Conservation (phyloP, 2,329 filamentous ascomycete genomes). For the Phaeosphaeriaceae sp. region DNA sequence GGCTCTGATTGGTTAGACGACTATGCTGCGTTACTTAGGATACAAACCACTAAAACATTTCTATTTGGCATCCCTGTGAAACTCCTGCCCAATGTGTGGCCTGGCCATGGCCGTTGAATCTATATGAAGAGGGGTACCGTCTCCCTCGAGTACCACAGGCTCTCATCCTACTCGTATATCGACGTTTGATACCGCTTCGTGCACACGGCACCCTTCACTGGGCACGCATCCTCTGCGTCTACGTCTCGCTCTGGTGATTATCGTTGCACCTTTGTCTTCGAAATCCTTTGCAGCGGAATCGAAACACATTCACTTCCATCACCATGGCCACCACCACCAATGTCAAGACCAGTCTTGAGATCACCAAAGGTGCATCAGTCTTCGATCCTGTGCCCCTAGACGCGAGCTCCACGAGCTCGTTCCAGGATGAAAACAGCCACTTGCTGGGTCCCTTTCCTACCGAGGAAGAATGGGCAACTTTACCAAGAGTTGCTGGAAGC, state of each 20-base stretch:
- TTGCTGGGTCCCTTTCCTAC: conserved; percentile 39
- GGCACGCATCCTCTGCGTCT: no score
- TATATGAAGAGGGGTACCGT: conserved; percentile 16
- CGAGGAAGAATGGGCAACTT: conserved; percentile 44
- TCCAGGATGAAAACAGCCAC: conserved; percentile 24
- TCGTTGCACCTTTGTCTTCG: no score
- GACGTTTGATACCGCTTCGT: conserved; percentile 6
- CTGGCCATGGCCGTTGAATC: conserved; percentile 7
- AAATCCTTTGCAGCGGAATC: no score
- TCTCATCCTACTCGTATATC: conserved; percentile 11
- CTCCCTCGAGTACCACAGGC: conserved; percentile 5
- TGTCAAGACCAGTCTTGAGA: conserved; percentile 39
- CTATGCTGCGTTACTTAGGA: background rate
- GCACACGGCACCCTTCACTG: conserved; percentile 4
- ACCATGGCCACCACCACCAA: conserved; percentile 31
- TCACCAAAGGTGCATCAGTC: conserved; percentile 38
- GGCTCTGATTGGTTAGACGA: no score
- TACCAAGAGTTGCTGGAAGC: conserved; percentile 42
- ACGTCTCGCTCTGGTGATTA: no score
- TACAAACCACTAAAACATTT: background rate
- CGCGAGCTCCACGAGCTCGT: conserved; percentile 25
- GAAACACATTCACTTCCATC: conserved; percentile 1
- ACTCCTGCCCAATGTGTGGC: conserved; percentile 10
- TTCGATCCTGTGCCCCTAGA: conserved; percentile 36
- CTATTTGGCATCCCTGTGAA: conserved; percentile 10